Base-by-base conservation (phyloP, 176 grass and related monocot genomes). In the Raddia distichophylla region DNA sequence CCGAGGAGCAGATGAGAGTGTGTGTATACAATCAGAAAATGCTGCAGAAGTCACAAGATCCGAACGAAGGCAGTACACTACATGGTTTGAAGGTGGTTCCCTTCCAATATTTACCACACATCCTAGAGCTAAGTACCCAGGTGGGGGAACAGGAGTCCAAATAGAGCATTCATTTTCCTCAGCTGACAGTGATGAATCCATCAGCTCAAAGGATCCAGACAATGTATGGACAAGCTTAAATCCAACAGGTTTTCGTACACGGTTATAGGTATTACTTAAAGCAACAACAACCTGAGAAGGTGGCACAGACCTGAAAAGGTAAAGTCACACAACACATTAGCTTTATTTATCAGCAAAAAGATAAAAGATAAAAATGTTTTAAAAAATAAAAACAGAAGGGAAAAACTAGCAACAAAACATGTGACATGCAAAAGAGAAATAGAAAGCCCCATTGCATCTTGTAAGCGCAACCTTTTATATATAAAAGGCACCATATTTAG, bases 251-350 rank as follows among this genome's bases (percentile, higher is more conserved):
- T 90, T 98, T 47, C 92, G 89, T 67, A 98, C 95, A 83, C 95
- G 92, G n/a, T 92, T 92, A 86, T 98, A 98, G 50, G 88, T 93
- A 53, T 95, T 98, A 82, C 90, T 95, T 74, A 98, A 69, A 73
- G 95, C 95, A 84, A 98, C 84, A 57, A 98, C 95, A 75, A 95
- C 92, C 77, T 98, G 92, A 84, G 90, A 94, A 69, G 95, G 95
- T 85, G 95, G 95, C 68, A 95, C 86, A 60, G 92, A 86, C 83
- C 95, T 98, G 75, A 60, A 52, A 53, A 87, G 46, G 72, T 54
- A 55, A 32, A 19, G 71, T 86, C 69, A 67, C 35, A 13, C 19
- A 86, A 53, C 16, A 58, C n/a, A 77, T 80, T 51, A 66, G 74
- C 64, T 84, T 84, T 73, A 67, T 84, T 84, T 73, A 62, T 84